These are phyloP conservation scores for Thinopyrum elongatum DNA, from an alignment of 176 grass and related monocot genomes.

Conservation along the genomic window DNA sequence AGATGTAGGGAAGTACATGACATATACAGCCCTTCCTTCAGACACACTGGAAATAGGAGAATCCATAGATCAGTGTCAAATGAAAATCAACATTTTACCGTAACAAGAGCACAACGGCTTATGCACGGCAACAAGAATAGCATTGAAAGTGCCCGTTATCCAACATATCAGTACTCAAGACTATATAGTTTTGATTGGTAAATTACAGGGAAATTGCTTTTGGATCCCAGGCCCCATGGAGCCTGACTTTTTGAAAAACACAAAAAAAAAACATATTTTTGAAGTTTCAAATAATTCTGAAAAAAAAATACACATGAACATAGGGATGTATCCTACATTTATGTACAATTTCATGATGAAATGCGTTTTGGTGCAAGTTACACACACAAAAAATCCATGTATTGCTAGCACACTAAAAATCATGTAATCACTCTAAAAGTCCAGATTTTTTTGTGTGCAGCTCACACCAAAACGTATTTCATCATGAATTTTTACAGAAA, in stretches of 20 bases:
- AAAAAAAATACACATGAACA: neutral
- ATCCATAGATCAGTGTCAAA: constrained; percentile 25
- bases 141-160: constrained; percentile 1
- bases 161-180: constrained; percentile 1
- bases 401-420: neutral
- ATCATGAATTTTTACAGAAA: neutral
- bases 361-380: neutral
- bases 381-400: no score
- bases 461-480: neutral
- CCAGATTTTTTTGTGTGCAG: neutral
- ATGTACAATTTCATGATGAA: neutral
- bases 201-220: neutral
- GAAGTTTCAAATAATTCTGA: neutral
- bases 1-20: constrained; percentile 79
- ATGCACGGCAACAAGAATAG: neutral
- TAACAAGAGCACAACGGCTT: constrained; percentile 4
- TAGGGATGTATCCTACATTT: neutral
- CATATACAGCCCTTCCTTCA: constrained; percentile 88
- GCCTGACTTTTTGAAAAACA: neutral
- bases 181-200: neutral
- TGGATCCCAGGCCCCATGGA: neutral
- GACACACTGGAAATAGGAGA: constrained; percentile 62
- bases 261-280: neutral
- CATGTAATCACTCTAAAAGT: neutral
- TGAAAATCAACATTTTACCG: neutral